Evolutionary conservation across 192 early-diverging fungal genomes (phyloP), one percentile per base, ranked within the genome.

Genomic region (Chytriomyces sp.): DNA sequence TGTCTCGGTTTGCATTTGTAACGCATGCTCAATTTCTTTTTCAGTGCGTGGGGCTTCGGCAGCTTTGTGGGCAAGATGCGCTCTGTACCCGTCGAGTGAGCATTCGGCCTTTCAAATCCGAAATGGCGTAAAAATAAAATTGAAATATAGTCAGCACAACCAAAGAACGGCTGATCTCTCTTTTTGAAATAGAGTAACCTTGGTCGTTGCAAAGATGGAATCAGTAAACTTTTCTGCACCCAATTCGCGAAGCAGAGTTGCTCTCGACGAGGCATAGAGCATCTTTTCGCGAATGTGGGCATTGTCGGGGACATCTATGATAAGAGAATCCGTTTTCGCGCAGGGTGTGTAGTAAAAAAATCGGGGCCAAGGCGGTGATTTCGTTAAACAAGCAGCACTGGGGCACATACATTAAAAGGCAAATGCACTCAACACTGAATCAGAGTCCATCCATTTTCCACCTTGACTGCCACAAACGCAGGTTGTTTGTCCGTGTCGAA

Each of bases 231-330:
- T 85, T 53, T 89, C 86, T 45, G 93, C 93, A 20, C 96, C 96
- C 45, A 97, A 83, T 2, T 92, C 88, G 81, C 92, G 94, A 18
- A 87, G 83, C 65, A 97, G 80, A 6, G 93, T 90, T 8, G 93
- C 91, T 67, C 92, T 90, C 24, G 93, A 91, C 6, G 95, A 90
- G 10, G 97, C 95, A 76, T 97, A 96, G 47, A 99, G 85, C 95
- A 97, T 99, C 69, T 78, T 78, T 20, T 78, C 77, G 11, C 77
- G 61, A 11, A 78, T 69, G 8, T 28, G 23, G 6, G 77, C 77
- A n/a, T 43, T 20, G 57, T 78, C 77, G 7, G 77, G 77, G 47
- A 78, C 69, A 45, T 72, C 76, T 77, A 48, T 46, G 26, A 35
- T 3, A 24, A 53, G 35, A 5, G 43, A 18, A 5, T 44, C 47